These are phyloP conservation scores for Actinidia arguta DNA, from an alignment of 179 eudicot genomes.

Conservation along the genomic window DNA sequence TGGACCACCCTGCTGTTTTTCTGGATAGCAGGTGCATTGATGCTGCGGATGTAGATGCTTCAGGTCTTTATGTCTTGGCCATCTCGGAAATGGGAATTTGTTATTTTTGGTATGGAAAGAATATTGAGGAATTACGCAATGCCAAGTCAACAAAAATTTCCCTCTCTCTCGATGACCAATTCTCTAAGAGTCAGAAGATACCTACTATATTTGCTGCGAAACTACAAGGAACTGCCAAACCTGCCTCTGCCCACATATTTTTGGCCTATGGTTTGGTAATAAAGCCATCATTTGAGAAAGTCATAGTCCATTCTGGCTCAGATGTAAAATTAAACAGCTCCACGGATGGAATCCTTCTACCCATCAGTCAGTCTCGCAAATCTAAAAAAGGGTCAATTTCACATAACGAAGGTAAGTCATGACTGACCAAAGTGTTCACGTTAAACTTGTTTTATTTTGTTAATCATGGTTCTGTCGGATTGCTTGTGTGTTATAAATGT, in stretches of 20 bases:
- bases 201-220: conserved; percentile 79
- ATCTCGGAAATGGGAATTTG: conserved; percentile 89
- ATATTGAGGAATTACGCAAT: conserved; percentile 65
- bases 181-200: conserved; percentile 48
- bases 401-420: conserved; percentile 61
- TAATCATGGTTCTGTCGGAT: not conserved
- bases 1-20: conserved; percentile 95
- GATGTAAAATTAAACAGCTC: conserved; percentile 61
- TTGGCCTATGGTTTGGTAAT: conserved; percentile 78
- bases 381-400: conserved; percentile 51
- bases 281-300: conserved; percentile 91
- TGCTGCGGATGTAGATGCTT: conserved; percentile 48
- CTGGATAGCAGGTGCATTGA: conserved; percentile 59
- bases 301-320: conserved; percentile 67
- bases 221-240: conserved; percentile 56
- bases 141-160: conserved; percentile 75
- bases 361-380: conserved; percentile 60
- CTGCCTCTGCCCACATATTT: conserved; percentile 63
- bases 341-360: conserved; percentile 73
- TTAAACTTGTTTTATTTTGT: not conserved
- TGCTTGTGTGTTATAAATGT: not conserved
- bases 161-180: conserved; percentile 44
- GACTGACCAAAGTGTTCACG: not conserved
- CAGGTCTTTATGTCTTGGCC: conserved; percentile 69
- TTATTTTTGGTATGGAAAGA: conserved; percentile 87